Evolutionary conservation across 306 rosid species (phyloP).

Genomic region (Astragalus membranaceus): DNA sequence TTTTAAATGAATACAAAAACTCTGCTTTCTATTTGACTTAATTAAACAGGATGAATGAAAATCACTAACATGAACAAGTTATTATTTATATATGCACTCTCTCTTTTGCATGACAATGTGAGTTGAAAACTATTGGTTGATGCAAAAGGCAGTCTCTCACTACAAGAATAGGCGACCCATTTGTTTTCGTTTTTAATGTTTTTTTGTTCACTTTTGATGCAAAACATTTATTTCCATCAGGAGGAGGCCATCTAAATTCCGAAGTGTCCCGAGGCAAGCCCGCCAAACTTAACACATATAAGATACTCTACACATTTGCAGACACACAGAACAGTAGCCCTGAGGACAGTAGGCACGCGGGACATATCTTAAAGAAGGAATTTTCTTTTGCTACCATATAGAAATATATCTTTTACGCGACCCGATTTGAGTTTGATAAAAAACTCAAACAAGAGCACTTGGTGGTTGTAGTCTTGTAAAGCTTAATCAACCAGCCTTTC

Average conservation of each 20-base stretch:
- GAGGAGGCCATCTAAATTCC: slow-evolving; percentile 11
- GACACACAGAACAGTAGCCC: background rate
- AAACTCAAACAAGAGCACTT: slow-evolving; percentile 6
- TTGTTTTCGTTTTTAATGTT: background rate
- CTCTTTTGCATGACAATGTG: background rate
- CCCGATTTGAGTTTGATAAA: background rate
- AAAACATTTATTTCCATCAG: slow-evolving; percentile 18
- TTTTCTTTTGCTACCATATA: background rate
- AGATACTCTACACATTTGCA: background rate
- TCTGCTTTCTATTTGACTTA: background rate
- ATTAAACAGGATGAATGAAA: background rate
- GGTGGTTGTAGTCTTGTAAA: background rate
- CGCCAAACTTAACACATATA: background rate
- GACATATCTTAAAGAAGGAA: background rate
- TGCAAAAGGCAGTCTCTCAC: background rate
- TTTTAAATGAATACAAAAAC: background rate
- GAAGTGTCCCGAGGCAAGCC: slow-evolving; percentile 1
- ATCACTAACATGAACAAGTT: background rate
- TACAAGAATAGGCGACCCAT: background rate
- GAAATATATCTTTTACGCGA: background rate
- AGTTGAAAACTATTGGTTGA: background rate
- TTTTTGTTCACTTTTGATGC: slow-evolving; percentile 2
- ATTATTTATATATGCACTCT: background rate
- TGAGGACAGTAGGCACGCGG: background rate
- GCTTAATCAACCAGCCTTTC: background rate